Evolutionary conservation across 2,329 filamentous ascomycete genomes (phyloP).

Genomic region (Aspergillus sp.): DNA sequence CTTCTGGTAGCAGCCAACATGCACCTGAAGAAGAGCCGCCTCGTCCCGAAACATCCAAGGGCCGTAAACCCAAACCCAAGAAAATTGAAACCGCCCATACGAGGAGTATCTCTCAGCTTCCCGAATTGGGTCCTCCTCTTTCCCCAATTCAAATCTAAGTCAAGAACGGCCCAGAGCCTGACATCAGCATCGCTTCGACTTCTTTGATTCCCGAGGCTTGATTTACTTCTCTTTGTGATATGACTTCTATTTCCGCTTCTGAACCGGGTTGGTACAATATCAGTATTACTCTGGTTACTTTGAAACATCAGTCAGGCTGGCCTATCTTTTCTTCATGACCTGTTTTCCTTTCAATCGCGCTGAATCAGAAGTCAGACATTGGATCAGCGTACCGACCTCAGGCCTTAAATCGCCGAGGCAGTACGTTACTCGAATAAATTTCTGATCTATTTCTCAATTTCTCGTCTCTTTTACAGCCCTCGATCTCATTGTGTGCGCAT

Average conservation of each 20-base stretch:
- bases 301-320: background rate
- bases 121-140: conserved; percentile 44
- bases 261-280: background rate
- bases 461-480: no score
- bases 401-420: no score
- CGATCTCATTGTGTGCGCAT: no score
- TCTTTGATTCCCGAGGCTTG: no score
- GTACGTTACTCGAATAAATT: no score
- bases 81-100: conserved; percentile 31
- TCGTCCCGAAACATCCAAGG: conserved; percentile 26
- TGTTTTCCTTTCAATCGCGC: no score
- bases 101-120: conserved; percentile 39
- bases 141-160: conserved; percentile 44
- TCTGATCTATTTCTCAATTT: no score
- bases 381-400: no score
- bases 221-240: no score
- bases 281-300: background rate
- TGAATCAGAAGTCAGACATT: no score
- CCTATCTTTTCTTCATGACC: no score
- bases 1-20: conserved; percentile 60
- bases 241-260: background rate
- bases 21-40: conserved; percentile 32
- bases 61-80: conserved; percentile 26
- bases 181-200: no score
- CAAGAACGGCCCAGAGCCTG: background rate